Conservation (phyloP, 2,329 filamentous ascomycete species). For the Penicillium sp. region DNA sequence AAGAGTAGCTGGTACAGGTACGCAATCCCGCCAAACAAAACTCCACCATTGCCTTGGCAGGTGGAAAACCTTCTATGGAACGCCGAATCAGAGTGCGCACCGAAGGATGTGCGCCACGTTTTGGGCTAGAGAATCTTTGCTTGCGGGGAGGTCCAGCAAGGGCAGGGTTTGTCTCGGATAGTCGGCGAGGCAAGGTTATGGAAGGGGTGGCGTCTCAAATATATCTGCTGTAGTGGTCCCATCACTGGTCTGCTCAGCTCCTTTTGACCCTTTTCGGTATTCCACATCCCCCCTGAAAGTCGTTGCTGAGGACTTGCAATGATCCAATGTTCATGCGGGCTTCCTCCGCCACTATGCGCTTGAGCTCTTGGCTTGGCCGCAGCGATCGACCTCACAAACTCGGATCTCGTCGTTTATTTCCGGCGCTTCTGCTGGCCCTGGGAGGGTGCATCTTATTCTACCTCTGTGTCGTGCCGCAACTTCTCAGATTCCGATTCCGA, state of each 20-base stretch:
- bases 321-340: slow-evolving; percentile 20
- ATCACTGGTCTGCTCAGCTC: background rate
- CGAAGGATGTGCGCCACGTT: background rate
- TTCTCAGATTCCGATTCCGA: slow-evolving; percentile 19
- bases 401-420: slow-evolving; percentile 3
- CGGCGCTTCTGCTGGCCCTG: background rate
- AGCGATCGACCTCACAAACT: background rate
- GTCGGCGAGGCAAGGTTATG: background rate
- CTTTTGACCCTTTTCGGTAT: background rate
- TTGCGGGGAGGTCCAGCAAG: slow-evolving; percentile 10
- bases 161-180: background rate
- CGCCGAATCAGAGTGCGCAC: background rate
- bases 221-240: slow-evolving; percentile 1
- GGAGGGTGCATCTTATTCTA: slow-evolving; percentile 13
- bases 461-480: slow-evolving; percentile 17
- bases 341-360: slow-evolving; percentile 13
- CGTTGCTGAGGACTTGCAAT: slow-evolving; percentile 9
- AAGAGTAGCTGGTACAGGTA: background rate
- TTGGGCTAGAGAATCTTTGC: background rate
- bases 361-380: slow-evolving; percentile 12
- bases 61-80: background rate
- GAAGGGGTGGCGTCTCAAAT: background rate
- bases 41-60: background rate
- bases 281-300: background rate
- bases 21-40: background rate